A percentile compares a stretch with the other conserved stretches of the same genome.
These are phyloP conservation scores for Ophioceras dolichostomum DNA, from an alignment of 2,329 filamentous ascomycete genomes.

Conservation along the genomic window DNA sequence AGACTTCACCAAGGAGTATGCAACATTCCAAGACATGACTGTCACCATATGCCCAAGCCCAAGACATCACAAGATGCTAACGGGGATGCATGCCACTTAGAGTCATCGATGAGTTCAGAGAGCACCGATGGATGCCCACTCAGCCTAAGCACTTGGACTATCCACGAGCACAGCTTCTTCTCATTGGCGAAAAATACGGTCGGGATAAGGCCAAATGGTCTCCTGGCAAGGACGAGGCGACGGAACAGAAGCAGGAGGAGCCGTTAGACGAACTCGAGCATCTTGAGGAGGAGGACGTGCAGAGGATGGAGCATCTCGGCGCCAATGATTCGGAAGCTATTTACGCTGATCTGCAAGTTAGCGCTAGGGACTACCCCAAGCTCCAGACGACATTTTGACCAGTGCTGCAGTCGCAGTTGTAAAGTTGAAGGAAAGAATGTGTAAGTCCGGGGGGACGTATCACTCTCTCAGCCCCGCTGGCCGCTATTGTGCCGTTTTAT, in stretches of 20 bases:
- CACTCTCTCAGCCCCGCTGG: too few species aligned
- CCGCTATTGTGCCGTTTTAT: too few species aligned
- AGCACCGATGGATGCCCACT: conserved; percentile 67
- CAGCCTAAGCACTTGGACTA: conserved; percentile 65
- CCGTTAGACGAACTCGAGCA: conserved; percentile 62
- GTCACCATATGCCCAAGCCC: too few species aligned
- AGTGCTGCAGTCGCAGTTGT: too few species aligned
- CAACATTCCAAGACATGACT: background rate
- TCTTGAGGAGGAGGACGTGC: conserved; percentile 62
- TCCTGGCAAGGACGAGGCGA: conserved; percentile 39
- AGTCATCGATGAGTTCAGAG: conserved; percentile 26
- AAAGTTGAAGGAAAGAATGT: too few species aligned
- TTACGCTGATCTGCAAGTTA: conserved; percentile 31
- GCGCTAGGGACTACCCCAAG: conserved; percentile 45
- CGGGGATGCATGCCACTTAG: too few species aligned
- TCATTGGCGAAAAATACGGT: conserved; percentile 59
- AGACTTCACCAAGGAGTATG: conserved; percentile 60
- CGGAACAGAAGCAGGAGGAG: conserved; percentile 45
- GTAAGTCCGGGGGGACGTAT: too few species aligned
- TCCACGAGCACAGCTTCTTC: conserved; percentile 61
- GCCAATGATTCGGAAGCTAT: conserved; percentile 31
- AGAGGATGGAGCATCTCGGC: conserved; percentile 44
- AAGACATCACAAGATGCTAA: too few species aligned
- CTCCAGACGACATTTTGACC: background rate
- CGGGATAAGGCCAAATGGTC: conserved; percentile 44